Base-by-base conservation (phyloP, 345 rosid species). In the Trapa bicornis region DNA sequence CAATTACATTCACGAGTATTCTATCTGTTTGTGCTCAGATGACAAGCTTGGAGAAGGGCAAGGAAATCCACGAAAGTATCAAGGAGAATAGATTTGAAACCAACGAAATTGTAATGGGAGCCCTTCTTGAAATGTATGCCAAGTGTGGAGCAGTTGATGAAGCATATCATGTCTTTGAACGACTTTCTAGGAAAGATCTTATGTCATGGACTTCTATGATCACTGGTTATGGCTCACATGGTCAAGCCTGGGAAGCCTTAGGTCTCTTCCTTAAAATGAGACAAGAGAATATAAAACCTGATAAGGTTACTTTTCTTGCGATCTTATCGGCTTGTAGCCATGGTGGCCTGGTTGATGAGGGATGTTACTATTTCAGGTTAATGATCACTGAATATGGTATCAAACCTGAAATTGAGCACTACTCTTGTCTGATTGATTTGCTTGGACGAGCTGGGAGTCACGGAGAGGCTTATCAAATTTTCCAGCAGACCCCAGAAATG, bases 181-280 rank as follows among this genome's bases (percentile, higher is more conserved):
- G 69, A 68, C 70, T 84, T 57, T 83, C 85, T 4, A 72, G 74
- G 68, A 84, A 68, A 71, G 91, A 89, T 80, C 76, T 79, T 35
- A 78, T 85, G 45, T 86, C 86, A 9, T 84, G 94, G 91, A 89
- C 94, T 39, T 81, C 86, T 39, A 87, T 87, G 88, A 86, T 87
- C 69, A 72, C 81, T 77, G 96, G 91, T 36, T 84, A 79, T 41
- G 96, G 91, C 45, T 84, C 84, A 72, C 85, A 86, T 60, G 88
- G 96, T 68, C 86, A 73, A 66, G 78, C 84, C 17, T 69, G n/a
- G 15, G 80, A 79, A 72, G 89, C 94, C 1, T 65, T 86, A 68
- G 69, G 78, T 45, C 84, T 81, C 68, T 89, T 86, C 43, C 72
- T 72, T 62, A 70, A 79, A 65, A 85, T 87, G 94, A 81, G 66